Evolutionary conservation across 768 basidiomycete species (phyloP), one percentile per base, ranked within the genome.

Genomic region (Suillus variegatus): DNA sequence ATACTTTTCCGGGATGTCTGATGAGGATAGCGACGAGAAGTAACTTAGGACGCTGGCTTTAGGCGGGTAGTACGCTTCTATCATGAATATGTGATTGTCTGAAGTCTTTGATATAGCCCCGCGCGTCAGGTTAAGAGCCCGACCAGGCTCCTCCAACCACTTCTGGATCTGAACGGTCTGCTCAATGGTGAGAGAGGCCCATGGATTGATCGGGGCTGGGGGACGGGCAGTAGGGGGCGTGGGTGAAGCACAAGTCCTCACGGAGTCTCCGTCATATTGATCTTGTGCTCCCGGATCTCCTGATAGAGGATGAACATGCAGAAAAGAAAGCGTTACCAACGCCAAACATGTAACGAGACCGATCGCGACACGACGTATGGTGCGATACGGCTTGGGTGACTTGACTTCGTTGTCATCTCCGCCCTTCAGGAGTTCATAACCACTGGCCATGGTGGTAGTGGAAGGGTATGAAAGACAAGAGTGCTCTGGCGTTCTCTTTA

Each of bases 11-110:
- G 84, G 85, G 2, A 74, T 69, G 9, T 62, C 36, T 2, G 60
- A 69, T 0, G 67, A 60, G 9, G 61, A 63, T 9, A 81, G 76
- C 10, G 75, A 71, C 4, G 81, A 75, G 43, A 88, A 73, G 69
- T 86, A 86, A 0, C 73, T 74, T 16, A 87, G 73, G 5, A 82
- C 83, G 22, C 76, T 81, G 4, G 69, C 67, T 72, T 89, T 89
- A 0, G 80, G 66, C 1, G 87, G 87, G 36, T 79, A 78, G 61
- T 79, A 82, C 0, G 78, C 73, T 65, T 88, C 87, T 64, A 89
- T 81, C 64, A 80, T 70, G 70, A 78, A 84, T 47, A 87, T 73
- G 65, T 78, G 72, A 71, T 88, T 87, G 68, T 88, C 86, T 0
- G 82, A 79, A 10, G 78, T 60, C 12, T 55, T 62, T 2, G 81